phyloP scores from a whole-genome alignment of 2,329 filamentous ascomycete genomes.

The Bipolaris victoriae region DNA sequence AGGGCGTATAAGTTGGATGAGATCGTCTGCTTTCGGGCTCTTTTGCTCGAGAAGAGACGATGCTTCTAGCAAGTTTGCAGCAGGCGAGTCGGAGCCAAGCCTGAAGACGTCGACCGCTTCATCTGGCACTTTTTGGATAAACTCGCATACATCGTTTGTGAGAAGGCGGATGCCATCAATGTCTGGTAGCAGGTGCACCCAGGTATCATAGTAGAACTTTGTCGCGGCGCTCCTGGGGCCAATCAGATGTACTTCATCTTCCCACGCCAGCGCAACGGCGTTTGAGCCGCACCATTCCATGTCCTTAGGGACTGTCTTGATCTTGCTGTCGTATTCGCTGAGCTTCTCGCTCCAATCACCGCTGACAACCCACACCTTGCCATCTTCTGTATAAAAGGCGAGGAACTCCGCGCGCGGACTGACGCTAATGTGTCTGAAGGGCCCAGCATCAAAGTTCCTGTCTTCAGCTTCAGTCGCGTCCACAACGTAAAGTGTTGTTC shows the following conservation, averaged over 20 bases:
- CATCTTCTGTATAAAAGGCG: slow-evolving; percentile 83
- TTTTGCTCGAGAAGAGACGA: slow-evolving; percentile 89
- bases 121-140: slow-evolving; percentile 89
- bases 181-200: slow-evolving; percentile 87
- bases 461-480: slow-evolving; percentile 92
- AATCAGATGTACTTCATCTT: slow-evolving; percentile 94
- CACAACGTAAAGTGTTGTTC: slow-evolving; percentile 81
- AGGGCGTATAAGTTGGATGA: slow-evolving; percentile 90
- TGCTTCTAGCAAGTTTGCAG: slow-evolving; percentile 91
- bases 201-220: slow-evolving; percentile 86
- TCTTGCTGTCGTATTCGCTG: slow-evolving; percentile 89
- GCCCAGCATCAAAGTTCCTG: slow-evolving; percentile 85
- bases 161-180: slow-evolving; percentile 87
- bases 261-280: slow-evolving; percentile 92
- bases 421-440: slow-evolving; percentile 87
- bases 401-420: slow-evolving; percentile 90
- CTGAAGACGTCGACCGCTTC: slow-evolving; percentile 89
- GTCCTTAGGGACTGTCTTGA: slow-evolving; percentile 82
- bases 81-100: slow-evolving; percentile 83
- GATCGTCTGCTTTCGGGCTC: slow-evolving; percentile 95
- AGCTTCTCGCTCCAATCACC: slow-evolving; percentile 93
- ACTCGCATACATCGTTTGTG: slow-evolving; percentile 95
- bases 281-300: slow-evolving; percentile 97
- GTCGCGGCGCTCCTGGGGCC: slow-evolving; percentile 79
- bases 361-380: slow-evolving; percentile 87